Base-by-base conservation (phyloP, 2,329 filamentous ascomycete genomes). In the Ciborinia camelliae region DNA sequence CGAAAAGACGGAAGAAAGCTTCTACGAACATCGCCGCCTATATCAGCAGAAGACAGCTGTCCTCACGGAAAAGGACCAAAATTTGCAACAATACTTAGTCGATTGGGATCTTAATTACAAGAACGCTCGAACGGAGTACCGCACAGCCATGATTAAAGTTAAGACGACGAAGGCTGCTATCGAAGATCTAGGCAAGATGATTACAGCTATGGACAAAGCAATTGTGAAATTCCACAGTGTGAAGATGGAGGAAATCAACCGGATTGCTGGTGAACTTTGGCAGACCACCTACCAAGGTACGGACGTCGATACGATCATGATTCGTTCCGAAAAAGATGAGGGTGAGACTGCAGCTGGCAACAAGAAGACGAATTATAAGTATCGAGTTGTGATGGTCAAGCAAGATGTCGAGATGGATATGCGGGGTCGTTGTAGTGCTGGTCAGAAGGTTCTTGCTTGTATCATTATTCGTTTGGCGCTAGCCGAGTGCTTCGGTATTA, bases 161-260 rank as follows among this genome's bases (percentile, higher is more conserved):
- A 91, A 88, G 79, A 96, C 93, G 0, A 97, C 92, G 57, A 96
- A 93, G 76, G 94, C 93, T 4, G 94, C 92, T 3, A 91, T 97
- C 63, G 92, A 96, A 65, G 95, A 99, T 75, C 81, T 99, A 43
- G 89, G 84, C 8, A 89, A 91, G 48, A 98, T 96, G 75, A 84
- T 86, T 51, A 83, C 86, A 12, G 95, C 95, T 9, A 84, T 99
- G 15, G 94, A 98, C 80, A 92, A 95, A 74, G 96, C 95, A 54
- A 96, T 99, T 73, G 97, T 99, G 91, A 91, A 91, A 73, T 99
- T 94, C 75, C 95, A 99, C 79, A 85, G 89, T 37, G 81, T 97
- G 75, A 99, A 99, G 81, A 99, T 99, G 95, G 91, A 95, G 71
- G 93, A 99, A 76, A 94, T 99, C 76, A 99, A 99, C 77, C 85